A percentile compares a stretch with the other conserved stretches of the same genome.
Conservation (phyloP, 2,329 filamentous ascomycete species). For the Fusarium torulosum region DNA sequence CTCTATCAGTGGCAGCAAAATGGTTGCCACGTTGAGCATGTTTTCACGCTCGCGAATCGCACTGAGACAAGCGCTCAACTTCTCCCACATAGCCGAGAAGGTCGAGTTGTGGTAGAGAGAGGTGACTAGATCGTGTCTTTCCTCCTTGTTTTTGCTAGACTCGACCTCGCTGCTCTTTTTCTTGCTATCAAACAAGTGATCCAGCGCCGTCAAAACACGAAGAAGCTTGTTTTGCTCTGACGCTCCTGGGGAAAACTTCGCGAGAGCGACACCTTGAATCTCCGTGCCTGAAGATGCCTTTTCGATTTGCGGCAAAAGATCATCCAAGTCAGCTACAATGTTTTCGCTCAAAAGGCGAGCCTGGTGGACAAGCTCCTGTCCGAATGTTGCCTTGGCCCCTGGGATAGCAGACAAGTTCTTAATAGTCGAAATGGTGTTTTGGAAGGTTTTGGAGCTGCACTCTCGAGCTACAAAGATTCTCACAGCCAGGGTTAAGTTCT, state of each 20-base stretch:
- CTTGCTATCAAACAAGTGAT: slow-evolving; percentile 93
- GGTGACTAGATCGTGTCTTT: slow-evolving; percentile 87
- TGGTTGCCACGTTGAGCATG: slow-evolving; percentile 97
- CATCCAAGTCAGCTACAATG: slow-evolving; percentile 86
- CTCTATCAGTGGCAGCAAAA: slow-evolving; percentile 93
- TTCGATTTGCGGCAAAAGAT: slow-evolving; percentile 86
- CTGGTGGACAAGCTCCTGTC: slow-evolving; percentile 90
- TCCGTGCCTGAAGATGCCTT: slow-evolving; percentile 91
- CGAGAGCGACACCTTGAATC: slow-evolving; percentile 91
- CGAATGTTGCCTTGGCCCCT: slow-evolving; percentile 88
- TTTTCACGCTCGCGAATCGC: slow-evolving; percentile 92
- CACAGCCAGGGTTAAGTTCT: slow-evolving; percentile 93
- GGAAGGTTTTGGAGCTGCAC: slow-evolving; percentile 97
- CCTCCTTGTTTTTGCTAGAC: slow-evolving; percentile 65
- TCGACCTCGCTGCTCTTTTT: slow-evolving; percentile 66
- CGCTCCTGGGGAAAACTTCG: slow-evolving; percentile 95
- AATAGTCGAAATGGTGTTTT: slow-evolving; percentile 97
- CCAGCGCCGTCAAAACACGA: slow-evolving; percentile 90
- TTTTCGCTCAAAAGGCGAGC: slow-evolving; percentile 86
- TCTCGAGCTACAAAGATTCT: slow-evolving; percentile 96
- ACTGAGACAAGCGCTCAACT: slow-evolving; percentile 87
- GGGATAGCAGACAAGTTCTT: slow-evolving; percentile 96
- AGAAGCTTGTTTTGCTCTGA: slow-evolving; percentile 97
- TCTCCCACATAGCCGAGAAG: slow-evolving; percentile 92
- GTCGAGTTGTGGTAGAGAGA: slow-evolving; percentile 91